A percentile compares a stretch with the other conserved stretches of the same genome.
phyloP scores from a whole-genome alignment of 2,329 filamentous ascomycete species.

The Pyrenophora graminea region DNA sequence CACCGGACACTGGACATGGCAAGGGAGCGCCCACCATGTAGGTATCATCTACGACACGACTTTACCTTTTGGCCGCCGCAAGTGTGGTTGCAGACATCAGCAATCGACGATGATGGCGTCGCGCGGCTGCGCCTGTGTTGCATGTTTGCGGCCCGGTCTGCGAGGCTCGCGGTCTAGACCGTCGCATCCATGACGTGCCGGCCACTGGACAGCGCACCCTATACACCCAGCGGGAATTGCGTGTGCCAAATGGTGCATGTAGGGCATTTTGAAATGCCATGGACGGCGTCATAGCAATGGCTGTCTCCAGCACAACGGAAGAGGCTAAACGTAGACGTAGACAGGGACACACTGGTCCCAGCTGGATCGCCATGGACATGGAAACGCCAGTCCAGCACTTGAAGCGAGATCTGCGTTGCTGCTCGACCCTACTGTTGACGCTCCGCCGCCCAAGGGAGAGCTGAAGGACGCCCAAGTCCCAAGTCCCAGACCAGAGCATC shows the following conservation, averaged over 20 bases:
- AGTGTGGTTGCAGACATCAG: too few relatives aligned
- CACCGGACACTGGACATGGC: too few relatives aligned
- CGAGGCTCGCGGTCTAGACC: conserved; percentile 5
- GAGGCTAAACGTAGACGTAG: background rate
- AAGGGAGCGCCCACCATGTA: too few relatives aligned
- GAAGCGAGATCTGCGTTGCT: conserved; percentile 4
- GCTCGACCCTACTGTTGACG: background rate
- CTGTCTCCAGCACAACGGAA: too few relatives aligned
- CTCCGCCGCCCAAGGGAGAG: too few relatives aligned
- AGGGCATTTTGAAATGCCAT: conserved; percentile 11
- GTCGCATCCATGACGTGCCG: background rate
- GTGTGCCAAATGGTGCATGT: background rate
- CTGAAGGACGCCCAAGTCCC: background rate
- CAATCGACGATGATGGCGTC: background rate
- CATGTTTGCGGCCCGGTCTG: background rate
- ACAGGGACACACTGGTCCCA: background rate
- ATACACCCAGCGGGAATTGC: background rate
- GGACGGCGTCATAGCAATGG: conserved; percentile 2
- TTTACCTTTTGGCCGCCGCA: too few relatives aligned
- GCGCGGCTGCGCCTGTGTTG: background rate
- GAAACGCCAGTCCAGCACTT: background rate
- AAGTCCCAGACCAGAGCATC: conserved; percentile 1
- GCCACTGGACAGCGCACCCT: background rate
- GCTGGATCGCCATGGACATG: background rate
- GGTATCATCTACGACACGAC: too few relatives aligned